Percentiles rank a stretch among this genome's conserved stretches.
Conservation (phyloP, 768 basidiomycete genomes). For the Kwoniella botswanensis region DNA sequence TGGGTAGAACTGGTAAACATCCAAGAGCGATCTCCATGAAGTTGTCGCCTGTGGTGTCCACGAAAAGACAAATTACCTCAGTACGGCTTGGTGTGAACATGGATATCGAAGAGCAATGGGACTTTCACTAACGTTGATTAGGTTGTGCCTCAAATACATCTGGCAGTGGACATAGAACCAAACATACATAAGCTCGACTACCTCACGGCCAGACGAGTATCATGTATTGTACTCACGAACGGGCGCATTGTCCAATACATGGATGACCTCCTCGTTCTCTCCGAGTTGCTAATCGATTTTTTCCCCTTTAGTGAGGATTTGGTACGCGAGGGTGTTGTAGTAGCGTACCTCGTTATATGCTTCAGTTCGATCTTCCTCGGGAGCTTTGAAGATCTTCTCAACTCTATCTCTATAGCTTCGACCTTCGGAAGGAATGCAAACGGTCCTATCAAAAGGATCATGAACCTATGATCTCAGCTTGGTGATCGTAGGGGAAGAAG, state of each 20-base stretch:
- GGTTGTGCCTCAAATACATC: constrained; percentile 4
- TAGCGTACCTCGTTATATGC: constrained; percentile 14
- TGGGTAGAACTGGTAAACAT: not conserved
- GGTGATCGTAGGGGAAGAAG: too few relatives aligned
- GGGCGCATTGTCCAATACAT: constrained; percentile 3
- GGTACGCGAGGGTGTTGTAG: too few relatives aligned
- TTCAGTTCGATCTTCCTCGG: not conserved
- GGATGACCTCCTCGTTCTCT: constrained; percentile 10
- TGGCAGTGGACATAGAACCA: not conserved
- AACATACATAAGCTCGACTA: not conserved
- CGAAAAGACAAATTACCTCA: too few relatives aligned
- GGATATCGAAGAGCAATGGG: too few relatives aligned
- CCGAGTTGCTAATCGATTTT: constrained; percentile 21
- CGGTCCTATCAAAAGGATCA: too few relatives aligned
- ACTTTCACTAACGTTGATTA: not conserved
- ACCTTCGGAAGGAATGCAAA: too few relatives aligned
- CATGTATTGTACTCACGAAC: constrained; percentile 10
- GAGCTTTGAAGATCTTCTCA: not conserved
- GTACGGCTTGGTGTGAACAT: too few relatives aligned
- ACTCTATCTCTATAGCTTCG: not conserved
- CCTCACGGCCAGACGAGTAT: too few relatives aligned
- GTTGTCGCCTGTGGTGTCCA: too few relatives aligned
- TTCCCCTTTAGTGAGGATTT: too few relatives aligned
- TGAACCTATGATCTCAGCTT: too few relatives aligned
- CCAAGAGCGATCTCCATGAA: not conserved